Evolutionary conservation across 352 stramenopile species (phyloP), one percentile per base, ranked within the genome.

Genomic region (Globisporangium megalacanthum): DNA sequence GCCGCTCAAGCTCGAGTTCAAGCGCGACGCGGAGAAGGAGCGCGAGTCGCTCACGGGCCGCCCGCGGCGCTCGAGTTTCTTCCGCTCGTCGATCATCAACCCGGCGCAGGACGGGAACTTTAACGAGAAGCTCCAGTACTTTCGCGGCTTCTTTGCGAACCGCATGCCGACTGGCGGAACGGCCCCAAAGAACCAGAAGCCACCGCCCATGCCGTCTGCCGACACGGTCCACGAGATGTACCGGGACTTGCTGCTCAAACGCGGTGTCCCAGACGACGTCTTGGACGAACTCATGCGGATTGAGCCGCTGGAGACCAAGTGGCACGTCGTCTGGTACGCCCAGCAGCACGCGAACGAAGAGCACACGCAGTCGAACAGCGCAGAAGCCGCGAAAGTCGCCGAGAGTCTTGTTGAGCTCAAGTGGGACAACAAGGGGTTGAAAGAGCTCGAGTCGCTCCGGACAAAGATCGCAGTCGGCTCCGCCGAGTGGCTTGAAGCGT

Each of bases 151-250:
- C 54, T 94, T 92, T 55, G 77, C 83, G 14, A 91, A 88, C 22
- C 76, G 80, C 33, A 87, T 94, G 55, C 81, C 83, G 0, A 94
- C 83, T 4, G 77, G 81, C 35, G 79, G 79, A 10, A 67, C 83
- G 14, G 76, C 77, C 0, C 69, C 75, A 1, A 92, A 89, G 50
- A 60, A 71, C n/a, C 83, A 89, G 56, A 78, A 88, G 37, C 89
- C 89, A 49, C 72, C 78, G 0, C 66, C 72, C 2, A 78, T 78
- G 39, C 71, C 74, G 17, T 82, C 77, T 51, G 66, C 67, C 36
- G 83, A 88, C 14, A 89, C 77, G 0, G 83, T 94, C n/a, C 83
- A 94, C 48, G 79, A 94, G 52, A 94, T 94, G 83, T 94, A 94
- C 49, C 69, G 83, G 0, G 81, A 94, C 3, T 44, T 94, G 50